These are phyloP conservation scores for Halophytophthora batemanensis DNA, from an alignment of 352 stramenopile species.

Conservation along the genomic window DNA sequence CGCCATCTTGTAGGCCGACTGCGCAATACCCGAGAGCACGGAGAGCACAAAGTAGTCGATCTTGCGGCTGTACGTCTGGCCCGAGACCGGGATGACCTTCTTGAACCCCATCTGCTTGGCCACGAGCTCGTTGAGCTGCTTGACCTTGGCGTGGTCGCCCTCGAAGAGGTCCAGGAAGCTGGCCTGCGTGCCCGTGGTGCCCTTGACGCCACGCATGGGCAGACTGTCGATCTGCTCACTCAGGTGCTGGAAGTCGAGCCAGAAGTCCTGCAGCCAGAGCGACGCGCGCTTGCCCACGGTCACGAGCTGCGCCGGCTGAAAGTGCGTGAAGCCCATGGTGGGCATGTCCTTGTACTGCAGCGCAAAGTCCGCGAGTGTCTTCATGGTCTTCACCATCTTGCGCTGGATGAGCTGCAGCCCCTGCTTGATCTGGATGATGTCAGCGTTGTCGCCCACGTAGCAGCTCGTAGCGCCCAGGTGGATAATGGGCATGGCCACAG, in stretches of 20 bases:
- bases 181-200: constrained; percentile 98
- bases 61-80: constrained; percentile 99
- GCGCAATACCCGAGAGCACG: constrained; percentile 94
- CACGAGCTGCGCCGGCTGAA: constrained; percentile 98
- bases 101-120: constrained; percentile 98
- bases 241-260: constrained; percentile 96
- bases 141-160: constrained; percentile 98
- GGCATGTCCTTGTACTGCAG: constrained; percentile 95
- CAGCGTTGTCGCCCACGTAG: constrained; percentile 99
- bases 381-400: constrained; percentile 97
- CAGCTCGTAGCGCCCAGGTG: constrained; percentile 98
- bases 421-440: constrained; percentile 98
- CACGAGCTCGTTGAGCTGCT: constrained; percentile 95
- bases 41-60: constrained; percentile 97
- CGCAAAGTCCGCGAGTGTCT: constrained; percentile 94
- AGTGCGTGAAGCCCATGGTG: constrained; percentile 99
- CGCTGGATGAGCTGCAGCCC: constrained; percentile 93
- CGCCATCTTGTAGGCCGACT: constrained; percentile 99
- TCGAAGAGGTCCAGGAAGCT: constrained; percentile 99
- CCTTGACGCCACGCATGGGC: constrained; percentile 97
- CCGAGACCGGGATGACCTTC: constrained; percentile 95
- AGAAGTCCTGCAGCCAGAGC: constrained; percentile 98
- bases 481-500: constrained; percentile 98
- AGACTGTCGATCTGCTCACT: constrained; percentile 95
- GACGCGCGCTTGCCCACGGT: constrained; percentile 97